A percentile compares a stretch with the other conserved stretches of the same genome.
phyloP scores from a whole-genome alignment of 2,329 filamentous ascomycete species.

The Cercospora zeae-maydis region DNA sequence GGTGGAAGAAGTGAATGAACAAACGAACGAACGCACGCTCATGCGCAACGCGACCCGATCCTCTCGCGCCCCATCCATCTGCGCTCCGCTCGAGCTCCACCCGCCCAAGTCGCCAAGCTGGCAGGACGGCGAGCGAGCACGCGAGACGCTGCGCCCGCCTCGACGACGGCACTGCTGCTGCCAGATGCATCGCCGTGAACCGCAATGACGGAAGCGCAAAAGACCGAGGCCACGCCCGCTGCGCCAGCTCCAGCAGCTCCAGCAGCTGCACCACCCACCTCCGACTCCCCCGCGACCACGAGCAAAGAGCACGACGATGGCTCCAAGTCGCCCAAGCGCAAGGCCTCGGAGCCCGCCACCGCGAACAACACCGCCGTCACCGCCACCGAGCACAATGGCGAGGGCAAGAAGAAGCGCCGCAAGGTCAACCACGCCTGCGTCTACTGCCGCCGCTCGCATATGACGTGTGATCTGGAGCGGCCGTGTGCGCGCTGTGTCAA shows the following conservation, averaged over 20 bases:
- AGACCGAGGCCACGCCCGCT: not conserved
- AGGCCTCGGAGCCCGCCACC: not conserved
- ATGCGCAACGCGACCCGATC: no score
- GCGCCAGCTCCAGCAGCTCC: not conserved
- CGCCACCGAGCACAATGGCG: constrained; percentile 11
- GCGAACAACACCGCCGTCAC: not conserved
- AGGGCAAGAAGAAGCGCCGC: constrained; percentile 47
- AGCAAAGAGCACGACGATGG: not conserved
- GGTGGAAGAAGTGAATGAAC: no score
- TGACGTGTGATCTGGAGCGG: constrained; percentile 65
- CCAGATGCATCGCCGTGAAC: not conserved
- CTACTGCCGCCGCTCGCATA: constrained; percentile 53
- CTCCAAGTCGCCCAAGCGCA: constrained; percentile 13
- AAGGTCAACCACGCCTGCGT: constrained; percentile 56
- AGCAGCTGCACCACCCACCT: not conserved
- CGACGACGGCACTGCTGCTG: not conserved
- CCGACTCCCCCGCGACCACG: not conserved
- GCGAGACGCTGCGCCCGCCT: no score
- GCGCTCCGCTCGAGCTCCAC: no score
- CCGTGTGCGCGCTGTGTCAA: constrained; percentile 98
- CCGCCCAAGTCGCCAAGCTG: no score
- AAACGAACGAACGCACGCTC: no score
- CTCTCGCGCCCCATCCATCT: no score
- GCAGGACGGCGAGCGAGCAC: not conserved
- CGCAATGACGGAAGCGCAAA: not conserved